Conservation (phyloP, 2,329 filamentous ascomycete species). For the Ascochyta koolunga region DNA sequence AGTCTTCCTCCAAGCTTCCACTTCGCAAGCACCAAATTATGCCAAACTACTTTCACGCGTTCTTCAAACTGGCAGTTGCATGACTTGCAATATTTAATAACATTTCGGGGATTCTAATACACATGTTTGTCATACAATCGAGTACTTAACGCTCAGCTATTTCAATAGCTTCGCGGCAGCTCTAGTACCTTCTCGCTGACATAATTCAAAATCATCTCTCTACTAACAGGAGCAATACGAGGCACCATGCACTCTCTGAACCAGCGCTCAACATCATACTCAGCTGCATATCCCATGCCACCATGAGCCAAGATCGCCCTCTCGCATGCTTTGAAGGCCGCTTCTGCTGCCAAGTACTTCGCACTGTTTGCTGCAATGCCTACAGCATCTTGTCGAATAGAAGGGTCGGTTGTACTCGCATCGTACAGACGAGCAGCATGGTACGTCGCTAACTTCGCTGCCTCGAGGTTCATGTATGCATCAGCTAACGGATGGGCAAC, state of each 20-base stretch:
- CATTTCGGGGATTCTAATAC: neutral
- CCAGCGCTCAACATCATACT: constrained; percentile 68
- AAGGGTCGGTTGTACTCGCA: constrained; percentile 40
- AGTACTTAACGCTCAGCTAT: neutral
- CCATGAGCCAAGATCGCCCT: constrained; percentile 62
- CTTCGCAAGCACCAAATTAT: too few species aligned
- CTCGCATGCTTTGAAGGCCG: constrained; percentile 66
- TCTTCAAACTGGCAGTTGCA: neutral
- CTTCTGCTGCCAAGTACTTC: constrained; percentile 66
- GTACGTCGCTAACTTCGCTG: constrained; percentile 66
- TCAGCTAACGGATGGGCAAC: constrained; percentile 65
- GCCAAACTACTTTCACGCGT: too few species aligned
- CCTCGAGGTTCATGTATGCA: constrained; percentile 67
- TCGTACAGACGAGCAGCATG: constrained; percentile 66
- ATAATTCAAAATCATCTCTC: constrained; percentile 79
- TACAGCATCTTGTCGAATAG: constrained; percentile 47
- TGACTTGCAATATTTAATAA: neutral
- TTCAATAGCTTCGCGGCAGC: constrained; percentile 70
- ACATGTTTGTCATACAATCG: neutral
- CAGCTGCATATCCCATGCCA: constrained; percentile 68
- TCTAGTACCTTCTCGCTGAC: constrained; percentile 71
- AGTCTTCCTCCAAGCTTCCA: too few species aligned
- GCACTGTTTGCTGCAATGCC: constrained; percentile 63
- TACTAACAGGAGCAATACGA: constrained; percentile 64
- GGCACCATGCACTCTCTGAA: constrained; percentile 65